These are phyloP conservation scores for Flaveria brownii DNA, from an alignment of 129 eudicot species.

Conservation along the genomic window DNA sequence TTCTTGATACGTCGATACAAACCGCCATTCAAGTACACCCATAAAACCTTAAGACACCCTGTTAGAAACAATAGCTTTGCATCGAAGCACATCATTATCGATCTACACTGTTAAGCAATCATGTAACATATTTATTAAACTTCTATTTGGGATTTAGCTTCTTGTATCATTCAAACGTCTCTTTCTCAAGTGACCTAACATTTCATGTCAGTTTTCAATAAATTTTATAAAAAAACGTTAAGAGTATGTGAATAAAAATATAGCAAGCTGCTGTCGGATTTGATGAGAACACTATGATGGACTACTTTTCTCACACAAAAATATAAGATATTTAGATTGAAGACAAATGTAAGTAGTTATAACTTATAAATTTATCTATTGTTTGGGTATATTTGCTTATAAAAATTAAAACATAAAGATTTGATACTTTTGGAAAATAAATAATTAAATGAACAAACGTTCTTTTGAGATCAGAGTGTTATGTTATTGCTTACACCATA, in stretches of 20 bases:
- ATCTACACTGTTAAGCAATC: neutral
- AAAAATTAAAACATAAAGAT: too few relatives aligned
- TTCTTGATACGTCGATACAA: neutral
- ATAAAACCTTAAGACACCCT: neutral
- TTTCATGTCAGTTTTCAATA: neutral
- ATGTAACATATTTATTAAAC: neutral
- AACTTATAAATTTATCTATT: too few relatives aligned
- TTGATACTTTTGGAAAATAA: too few relatives aligned
- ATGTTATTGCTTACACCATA: too few relatives aligned
- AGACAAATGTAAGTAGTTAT: too few relatives aligned
- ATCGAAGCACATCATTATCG: neutral
- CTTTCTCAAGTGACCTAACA: neutral
- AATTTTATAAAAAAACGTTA: neutral
- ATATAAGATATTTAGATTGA: too few relatives aligned
- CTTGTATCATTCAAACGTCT: neutral
- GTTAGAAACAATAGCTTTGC: neutral
- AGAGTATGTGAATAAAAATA: neutral
- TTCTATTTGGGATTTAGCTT: slow-evolving; percentile 11
- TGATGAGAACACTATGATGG: slow-evolving; percentile 4
- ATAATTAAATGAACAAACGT: too few relatives aligned
- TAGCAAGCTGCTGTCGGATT: neutral
- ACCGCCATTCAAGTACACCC: neutral
- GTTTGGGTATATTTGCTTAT: too few relatives aligned
- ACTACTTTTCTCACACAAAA: neutral
- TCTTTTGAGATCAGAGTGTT: too few relatives aligned